phyloP scores from a whole-genome alignment of 2,329 filamentous ascomycete species.

The Cladobotryum mycophilum region DNA sequence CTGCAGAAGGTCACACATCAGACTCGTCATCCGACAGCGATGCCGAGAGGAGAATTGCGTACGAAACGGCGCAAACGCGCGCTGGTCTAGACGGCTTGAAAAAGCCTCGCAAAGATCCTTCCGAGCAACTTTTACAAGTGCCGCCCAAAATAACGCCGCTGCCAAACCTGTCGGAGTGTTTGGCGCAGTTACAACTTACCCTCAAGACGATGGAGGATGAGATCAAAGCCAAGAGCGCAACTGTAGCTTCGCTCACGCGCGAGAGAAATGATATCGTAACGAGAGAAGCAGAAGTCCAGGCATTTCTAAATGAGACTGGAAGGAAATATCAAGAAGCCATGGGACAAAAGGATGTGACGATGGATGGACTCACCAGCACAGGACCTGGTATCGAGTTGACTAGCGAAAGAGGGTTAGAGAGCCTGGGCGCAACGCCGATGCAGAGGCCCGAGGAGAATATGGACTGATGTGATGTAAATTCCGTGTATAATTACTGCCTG shows the following conservation, averaged over 20 bases:
- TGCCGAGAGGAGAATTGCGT: conserved; percentile 68
- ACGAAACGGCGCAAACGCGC: conserved; percentile 79
- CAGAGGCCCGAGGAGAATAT: no score
- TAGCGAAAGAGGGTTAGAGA: conserved; percentile 31
- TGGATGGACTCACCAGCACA: conserved; percentile 15
- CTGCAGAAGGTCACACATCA: conserved; percentile 62
- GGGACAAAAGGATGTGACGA: conserved; percentile 18
- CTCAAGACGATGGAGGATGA: conserved; percentile 58
- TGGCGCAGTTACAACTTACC: conserved; percentile 57
- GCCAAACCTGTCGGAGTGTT: conserved; percentile 62
- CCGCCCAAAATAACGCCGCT: conserved; percentile 72
- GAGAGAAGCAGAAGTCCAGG: conserved; percentile 74
- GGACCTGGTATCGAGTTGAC: conserved; percentile 17
- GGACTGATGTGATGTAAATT: no score
- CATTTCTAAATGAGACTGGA: conserved; percentile 72
- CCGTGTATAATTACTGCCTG: no score
- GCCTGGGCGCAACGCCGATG: conserved; percentile 23
- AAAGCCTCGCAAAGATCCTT: conserved; percentile 23
- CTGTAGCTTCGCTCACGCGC: conserved; percentile 58
- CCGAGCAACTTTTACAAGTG: conserved; percentile 43
- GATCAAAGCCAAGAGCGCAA: conserved; percentile 52
- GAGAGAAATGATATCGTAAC: conserved; percentile 63
- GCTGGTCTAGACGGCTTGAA: conserved; percentile 74
- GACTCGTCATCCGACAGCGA: conserved; percentile 64
- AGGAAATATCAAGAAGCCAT: conserved; percentile 50